Base-by-base conservation (phyloP, 352 stramenopile species). In the Phytophthora pseudosyringae region DNA sequence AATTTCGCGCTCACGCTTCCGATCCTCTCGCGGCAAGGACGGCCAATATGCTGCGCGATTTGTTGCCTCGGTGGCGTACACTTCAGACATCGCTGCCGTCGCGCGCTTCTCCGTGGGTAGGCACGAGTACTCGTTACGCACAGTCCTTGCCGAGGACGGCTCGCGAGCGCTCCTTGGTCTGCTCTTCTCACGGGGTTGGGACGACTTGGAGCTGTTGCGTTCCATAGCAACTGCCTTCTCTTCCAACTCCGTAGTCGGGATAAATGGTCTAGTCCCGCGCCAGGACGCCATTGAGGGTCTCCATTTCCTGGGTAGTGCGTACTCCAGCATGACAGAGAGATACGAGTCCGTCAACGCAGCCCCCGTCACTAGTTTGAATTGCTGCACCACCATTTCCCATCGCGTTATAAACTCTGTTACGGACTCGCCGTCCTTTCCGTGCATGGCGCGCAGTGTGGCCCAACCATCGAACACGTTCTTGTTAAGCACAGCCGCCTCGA, bases 391-490 rank as follows among this genome's bases (percentile, higher is more conserved):
- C 21, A 76, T 56, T 28, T 71, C 43, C 43, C 66, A 59, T 10
- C 59, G 53, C 7, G 48, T 48, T 15, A 71, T 47, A 44, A 71
- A 71, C 32, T 70, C 58, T 0, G 40, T 18, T 16, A 38, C 39
- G 9, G 54, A 53, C 36, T 76, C 63, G 5, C 44, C 26, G 28
- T 65, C 50, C 25, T 56, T 67, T 6, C 46, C 55, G 52, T 72
- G 69, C 18, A 69, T 50, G 18, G 50, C 55, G 33, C 54, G 56
- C 29, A 77, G 56, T 26, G 32, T 67, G 2, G 28, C 35, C 70
- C 70, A 78, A 29, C 53, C 65, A 47, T 75, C 66, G 38, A 55
- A 75, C 11, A 73, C 65, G 32, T 61, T 75, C 57, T 64, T 75
- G 38, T 57, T 59, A 12, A 69, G 16, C 33, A 76, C 62, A 11